Conservation (phyloP, 2,329 filamentous ascomycete genomes). For the Akanthomyces dipterigenus region DNA sequence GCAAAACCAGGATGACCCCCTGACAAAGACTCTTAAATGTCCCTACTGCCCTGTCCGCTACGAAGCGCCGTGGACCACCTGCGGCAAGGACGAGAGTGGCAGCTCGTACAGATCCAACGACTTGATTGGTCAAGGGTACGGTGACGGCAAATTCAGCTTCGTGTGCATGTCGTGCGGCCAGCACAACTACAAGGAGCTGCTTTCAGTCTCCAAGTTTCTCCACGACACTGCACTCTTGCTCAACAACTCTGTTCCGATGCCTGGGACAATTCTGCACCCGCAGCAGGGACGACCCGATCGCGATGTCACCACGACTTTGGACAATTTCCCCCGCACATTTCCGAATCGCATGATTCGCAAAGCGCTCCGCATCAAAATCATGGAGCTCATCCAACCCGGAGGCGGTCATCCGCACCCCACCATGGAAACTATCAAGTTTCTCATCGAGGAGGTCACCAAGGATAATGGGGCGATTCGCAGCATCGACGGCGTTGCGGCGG, state of each 20-base stretch:
- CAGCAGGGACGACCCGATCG: constrained; percentile 42
- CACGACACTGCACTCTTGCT: constrained; percentile 47
- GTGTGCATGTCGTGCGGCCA: constrained; percentile 45
- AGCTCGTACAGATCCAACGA: constrained; percentile 32
- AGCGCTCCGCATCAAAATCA: constrained; percentile 36
- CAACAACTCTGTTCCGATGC: constrained; percentile 46
- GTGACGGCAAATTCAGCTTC: constrained; percentile 47
- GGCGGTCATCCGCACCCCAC: constrained; percentile 26
- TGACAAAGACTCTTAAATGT: constrained; percentile 45
- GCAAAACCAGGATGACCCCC: constrained; percentile 50
- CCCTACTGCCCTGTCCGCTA: constrained; percentile 41
- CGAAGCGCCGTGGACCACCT: constrained; percentile 55
- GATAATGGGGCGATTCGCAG: constrained; percentile 30
- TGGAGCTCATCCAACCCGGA: constrained; percentile 29
- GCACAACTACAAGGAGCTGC: constrained; percentile 46
- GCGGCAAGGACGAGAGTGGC: constrained; percentile 27
- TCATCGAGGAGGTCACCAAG: constrained; percentile 41
- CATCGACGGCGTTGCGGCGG: constrained; percentile 28
- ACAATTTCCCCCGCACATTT: constrained; percentile 37
- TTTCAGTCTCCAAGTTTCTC: constrained; percentile 55
- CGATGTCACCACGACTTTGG: constrained; percentile 15
- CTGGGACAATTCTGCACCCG: constrained; percentile 58
- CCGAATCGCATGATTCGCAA: constrained; percentile 51
- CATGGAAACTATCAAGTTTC: constrained; percentile 43
- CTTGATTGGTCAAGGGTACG: constrained; percentile 50